Evolutionary conservation across 75 land plant species (phyloP), one percentile per base, ranked within the genome.

Genomic region (Azolla pinnata): DNA sequence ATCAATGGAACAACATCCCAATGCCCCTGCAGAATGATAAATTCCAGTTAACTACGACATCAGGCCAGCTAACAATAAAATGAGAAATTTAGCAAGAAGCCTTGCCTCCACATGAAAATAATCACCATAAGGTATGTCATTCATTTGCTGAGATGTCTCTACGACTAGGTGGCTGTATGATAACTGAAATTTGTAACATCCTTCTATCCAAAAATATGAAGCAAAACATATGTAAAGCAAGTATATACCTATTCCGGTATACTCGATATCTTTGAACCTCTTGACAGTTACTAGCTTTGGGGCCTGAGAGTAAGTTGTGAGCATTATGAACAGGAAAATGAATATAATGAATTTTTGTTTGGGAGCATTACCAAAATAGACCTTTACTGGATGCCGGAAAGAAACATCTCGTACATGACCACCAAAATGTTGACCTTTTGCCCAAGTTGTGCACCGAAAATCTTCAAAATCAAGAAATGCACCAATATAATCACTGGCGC

Each of bases 321-420:
- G 8, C 8, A 5, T 18, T 5, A 9, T 19, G 5, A 51, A 7
- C 8, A 19, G 54, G 54, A 19, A 51, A 51, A 51, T 8, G 24
- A 8, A 24, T 51, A 8, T 24, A 9, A 18, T 51, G 19, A 38
- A 38, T 38, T 7, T 38, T 38, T 38, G 42, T 8, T 38, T 8
- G 8, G 27, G 8, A 3, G n/a, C 18, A n/a, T 45, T 65, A 93
- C 98, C 98, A 71, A 93, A 74, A 42, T 77, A 85, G 24, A 88
- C 51, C 54, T 93, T 93, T 28, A 93, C 68, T 25, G 98, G 98
- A 69, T 93, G 98, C 27, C 77, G 85, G 67, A 93, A 93, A 57
- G 90, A 93, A 19, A 81, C 52, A 72, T 88, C 82, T 49, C 98
- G 90, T 4, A 72, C 76, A 75, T 83, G 70, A 28, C 87, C n/a